A percentile compares a stretch with the other conserved stretches of the same genome.
phyloP scores from a whole-genome alignment of 2,329 filamentous ascomycete species.

The Botrytis fragariae region DNA sequence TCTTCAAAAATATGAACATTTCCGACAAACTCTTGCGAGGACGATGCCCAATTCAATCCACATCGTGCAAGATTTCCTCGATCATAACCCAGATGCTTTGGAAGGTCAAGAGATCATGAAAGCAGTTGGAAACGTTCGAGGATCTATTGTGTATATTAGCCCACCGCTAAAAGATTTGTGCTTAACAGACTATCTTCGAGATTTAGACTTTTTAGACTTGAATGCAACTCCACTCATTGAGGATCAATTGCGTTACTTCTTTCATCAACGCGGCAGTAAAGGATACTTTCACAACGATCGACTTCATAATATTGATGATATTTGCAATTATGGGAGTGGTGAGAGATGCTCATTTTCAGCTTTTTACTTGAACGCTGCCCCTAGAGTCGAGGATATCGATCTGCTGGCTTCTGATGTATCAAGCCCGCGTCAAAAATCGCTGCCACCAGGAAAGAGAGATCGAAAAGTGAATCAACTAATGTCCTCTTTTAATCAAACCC shows the following conservation, averaged over 20 bases:
- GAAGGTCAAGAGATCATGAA: constrained; percentile 13
- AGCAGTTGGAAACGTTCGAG: constrained; percentile 17
- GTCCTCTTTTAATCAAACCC: constrained; percentile 11
- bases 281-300: neutral
- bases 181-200: constrained; percentile 1
- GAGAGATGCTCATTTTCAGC: constrained; percentile 12
- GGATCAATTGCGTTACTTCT: constrained; percentile 9
- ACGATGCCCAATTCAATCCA: neutral
- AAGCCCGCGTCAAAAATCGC: neutral
- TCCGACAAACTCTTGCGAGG: constrained; percentile 9
- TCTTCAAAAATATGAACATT: constrained; percentile 10
- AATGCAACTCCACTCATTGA: constrained; percentile 11
- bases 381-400: neutral
- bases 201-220: neutral
- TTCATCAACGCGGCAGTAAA: constrained; percentile 4
- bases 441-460: constrained; percentile 12
- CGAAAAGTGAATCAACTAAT: constrained; percentile 6
- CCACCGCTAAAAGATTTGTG: constrained; percentile 2
- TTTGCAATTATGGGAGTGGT: constrained; percentile 10
- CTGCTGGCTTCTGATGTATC: neutral
- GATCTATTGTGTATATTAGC: constrained; percentile 10
- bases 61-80: neutral
- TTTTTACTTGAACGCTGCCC: neutral
- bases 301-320: neutral
- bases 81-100: neutral